These are phyloP conservation scores for Harringtonia lauricola DNA, from an alignment of 2,329 filamentous ascomycete genomes.

Conservation along the genomic window DNA sequence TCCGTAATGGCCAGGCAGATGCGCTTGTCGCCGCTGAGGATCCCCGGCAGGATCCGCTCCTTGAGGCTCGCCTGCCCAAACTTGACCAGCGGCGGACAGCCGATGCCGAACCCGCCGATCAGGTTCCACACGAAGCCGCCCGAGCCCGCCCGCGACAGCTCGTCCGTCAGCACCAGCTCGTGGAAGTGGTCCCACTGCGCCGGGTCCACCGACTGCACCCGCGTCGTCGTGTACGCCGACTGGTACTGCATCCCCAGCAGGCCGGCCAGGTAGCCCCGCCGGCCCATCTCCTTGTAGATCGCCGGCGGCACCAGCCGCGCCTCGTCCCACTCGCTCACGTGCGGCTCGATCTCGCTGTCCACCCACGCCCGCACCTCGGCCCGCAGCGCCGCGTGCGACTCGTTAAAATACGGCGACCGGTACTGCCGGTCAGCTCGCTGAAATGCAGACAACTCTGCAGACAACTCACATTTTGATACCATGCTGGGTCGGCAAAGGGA, in stretches of 20 bases:
- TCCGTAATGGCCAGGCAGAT: conserved; percentile 98
- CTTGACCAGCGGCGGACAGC: conserved; percentile 82
- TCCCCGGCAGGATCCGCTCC: conserved; percentile 78
- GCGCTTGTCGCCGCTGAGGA: conserved; percentile 86
- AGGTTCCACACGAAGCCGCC: conserved; percentile 96
- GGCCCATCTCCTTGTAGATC: conserved; percentile 94
- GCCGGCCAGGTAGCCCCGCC: conserved; percentile 86
- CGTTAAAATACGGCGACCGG: conserved; percentile 93
- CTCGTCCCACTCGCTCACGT: conserved; percentile 95
- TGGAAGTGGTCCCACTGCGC: conserved; percentile 99
- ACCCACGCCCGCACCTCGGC: conserved; percentile 90
- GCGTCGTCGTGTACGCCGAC: conserved; percentile 57
- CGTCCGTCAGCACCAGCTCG: conserved; percentile 90
- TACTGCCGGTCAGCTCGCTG: conserved; percentile 43
- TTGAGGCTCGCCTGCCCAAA: conserved; percentile 79
- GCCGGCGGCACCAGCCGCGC: conserved; percentile 76
- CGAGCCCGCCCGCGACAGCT: conserved; percentile 77
- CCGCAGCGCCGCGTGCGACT: conserved; percentile 82
- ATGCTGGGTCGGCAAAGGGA: conserved; percentile 83
- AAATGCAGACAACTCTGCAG: neutral
- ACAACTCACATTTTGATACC: conserved; percentile 78
- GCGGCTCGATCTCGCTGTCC: conserved; percentile 76
- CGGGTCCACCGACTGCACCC: conserved; percentile 64
- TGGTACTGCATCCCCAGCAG: conserved; percentile 79
- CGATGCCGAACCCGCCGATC: conserved; percentile 93